phyloP scores from a whole-genome alignment of 129 eudicot species.

The Centrapalus pauciflorus region DNA sequence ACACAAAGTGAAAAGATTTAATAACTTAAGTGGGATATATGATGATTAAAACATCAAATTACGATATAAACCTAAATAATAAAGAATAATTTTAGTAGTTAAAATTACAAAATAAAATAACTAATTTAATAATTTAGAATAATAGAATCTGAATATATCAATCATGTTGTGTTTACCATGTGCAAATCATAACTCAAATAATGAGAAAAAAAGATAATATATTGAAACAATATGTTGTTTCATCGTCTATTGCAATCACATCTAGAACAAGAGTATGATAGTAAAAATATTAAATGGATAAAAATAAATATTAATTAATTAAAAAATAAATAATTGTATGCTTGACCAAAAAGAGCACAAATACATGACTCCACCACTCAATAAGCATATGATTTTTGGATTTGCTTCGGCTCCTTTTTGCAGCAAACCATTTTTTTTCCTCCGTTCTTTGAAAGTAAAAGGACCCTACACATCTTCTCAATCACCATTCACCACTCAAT shows the following conservation, averaged over 20 bases:
- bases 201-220: neutral
- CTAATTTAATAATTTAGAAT: neutral
- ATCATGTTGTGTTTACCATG: neutral
- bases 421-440: constrained; percentile 15
- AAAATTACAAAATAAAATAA: neutral
- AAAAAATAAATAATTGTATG: constrained; percentile 15
- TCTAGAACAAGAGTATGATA: too few relatives aligned
- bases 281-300: neutral
- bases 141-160: neutral
- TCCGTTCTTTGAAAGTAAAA: constrained; percentile 5
- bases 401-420: constrained; percentile 11
- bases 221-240: too few relatives aligned
- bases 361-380: constrained; percentile 23
- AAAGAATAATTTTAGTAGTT: too few relatives aligned
- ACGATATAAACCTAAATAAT: too few relatives aligned
- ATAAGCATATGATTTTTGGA: constrained; percentile 25
- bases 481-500: neutral
- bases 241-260: too few relatives aligned
- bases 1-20: too few relatives aligned
- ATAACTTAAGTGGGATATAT: neutral
- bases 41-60: neutral
- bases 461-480: constrained; percentile 28
- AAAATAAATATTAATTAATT: neutral
- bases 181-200: constrained; percentile 11
- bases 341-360: constrained; percentile 8